Base-by-base conservation (phyloP, 2,329 filamentous ascomycete species). In the Dendrostoma leiphaemia region DNA sequence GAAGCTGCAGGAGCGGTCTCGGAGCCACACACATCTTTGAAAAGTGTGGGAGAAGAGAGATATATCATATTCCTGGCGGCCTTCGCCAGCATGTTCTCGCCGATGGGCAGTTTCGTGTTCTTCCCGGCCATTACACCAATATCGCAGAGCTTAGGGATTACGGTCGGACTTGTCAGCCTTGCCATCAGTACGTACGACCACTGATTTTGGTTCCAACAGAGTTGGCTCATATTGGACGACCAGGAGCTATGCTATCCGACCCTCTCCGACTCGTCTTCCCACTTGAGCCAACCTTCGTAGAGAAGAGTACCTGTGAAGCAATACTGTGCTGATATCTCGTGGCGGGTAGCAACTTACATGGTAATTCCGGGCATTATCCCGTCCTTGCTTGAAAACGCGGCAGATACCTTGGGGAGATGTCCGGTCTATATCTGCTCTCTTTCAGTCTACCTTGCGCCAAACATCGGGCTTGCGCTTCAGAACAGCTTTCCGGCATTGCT, bases 291-390 rank as follows among this genome's bases (percentile, higher is more conserved):
- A n/a, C n/a, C n/a, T n/a, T n/a, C n/a, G n/a, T n/a, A n/a, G n/a
- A n/a, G n/a, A n/a, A n/a, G n/a, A n/a, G n/a, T n/a, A n/a, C n/a
- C n/a, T n/a, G n/a, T n/a, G n/a, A n/a, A n/a, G n/a, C n/a, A n/a
- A n/a, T n/a, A n/a, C n/a, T n/a, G n/a, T n/a, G n/a, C n/a, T n/a
- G n/a, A n/a, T n/a, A n/a, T n/a, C n/a, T n/a, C n/a, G n/a, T n/a
- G n/a, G n/a, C n/a, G n/a, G 31, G 31, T 32, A 32, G 31, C 38
- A 6, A 43, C 38, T 15, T 43, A 43, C 23, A 64, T 72, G 66
- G 67, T 76, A 34, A 68, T 76, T 17, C 74, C 76, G 60, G 74
- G 69, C 6, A 59, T 78, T 4, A 67, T 71, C 0, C 75, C 74
- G 0, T 66, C 66, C 17, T 63, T 75, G 44, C 62, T 73, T 10